Base-by-base conservation (phyloP, 176 grass and related monocot genomes). In the Ensete ventricosum region DNA sequence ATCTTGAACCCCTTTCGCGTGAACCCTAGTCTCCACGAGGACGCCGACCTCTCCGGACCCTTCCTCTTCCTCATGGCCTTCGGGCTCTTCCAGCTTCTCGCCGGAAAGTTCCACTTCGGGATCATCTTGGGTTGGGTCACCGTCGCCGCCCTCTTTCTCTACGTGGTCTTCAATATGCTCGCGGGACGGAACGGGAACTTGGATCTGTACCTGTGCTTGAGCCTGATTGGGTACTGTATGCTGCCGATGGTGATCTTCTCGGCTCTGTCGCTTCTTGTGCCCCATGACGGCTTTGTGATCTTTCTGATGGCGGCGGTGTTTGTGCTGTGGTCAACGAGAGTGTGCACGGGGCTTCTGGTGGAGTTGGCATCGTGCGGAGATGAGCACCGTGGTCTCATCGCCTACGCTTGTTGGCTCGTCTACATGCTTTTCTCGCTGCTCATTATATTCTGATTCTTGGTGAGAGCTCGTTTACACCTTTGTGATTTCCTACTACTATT, bases 221-320 rank as follows among this genome's bases (percentile, higher is more conserved):
- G 92, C 74, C 77, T 96, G 62, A 89, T 96, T 55, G 92, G 92
- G 25, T 96, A 96, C 79, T 92, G 92, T 77, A 96, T 96, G 92
- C 84, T 96, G 26, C 92, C 92, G 23, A 96, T 96, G 92, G 92
- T 96, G 82, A 96, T 96, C 49, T 96, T 96, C 89, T 96, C 92
- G 2, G 86, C 92, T 43, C 53, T 96, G 19, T 96, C 92, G 6
- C 83, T 96, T 54, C 92, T 96, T 79, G 82, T 96, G 57, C 92
- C 92, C 14, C 83, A 86, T 55, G 92, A 86, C 16, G 87, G 89
- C 8, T 71, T 86, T 0, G 75, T 89, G 72, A 96, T 96, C 34
- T 96, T 92, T 71, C 82, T 82, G 43, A 75, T 89, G 19, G 92
- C 87, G 62, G 87, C 88, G 82, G 72, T 67, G 19, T 96, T 96